Evolutionary conservation across 2,329 filamentous ascomycete genomes (phyloP), one percentile per base, ranked within the genome.

Genomic region (Chrysosphaeria jannelii): DNA sequence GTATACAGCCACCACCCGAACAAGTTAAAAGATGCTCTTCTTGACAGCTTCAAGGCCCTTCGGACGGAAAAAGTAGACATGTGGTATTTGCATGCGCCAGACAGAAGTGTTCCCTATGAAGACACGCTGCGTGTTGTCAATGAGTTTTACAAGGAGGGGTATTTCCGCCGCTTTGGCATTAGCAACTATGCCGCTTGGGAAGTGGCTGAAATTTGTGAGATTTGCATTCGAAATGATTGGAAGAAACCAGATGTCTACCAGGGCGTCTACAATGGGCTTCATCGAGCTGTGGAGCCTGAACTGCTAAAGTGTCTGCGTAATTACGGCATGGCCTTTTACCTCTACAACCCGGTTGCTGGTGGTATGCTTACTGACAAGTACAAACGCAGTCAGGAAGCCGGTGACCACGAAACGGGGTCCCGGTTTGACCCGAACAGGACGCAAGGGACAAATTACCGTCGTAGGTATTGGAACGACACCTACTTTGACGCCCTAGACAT

Each of bases 1-100:
- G n/a, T n/a, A n/a, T 25, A 29, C 17, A 30, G 29, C 8, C 26
- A 32, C 28, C 18, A 28, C 12, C 34, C 35, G 8, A 14, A 30
- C 26, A 8, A 34, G 31, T 17, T 32, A 19, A 6, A 27, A 22
- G 9, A 25, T 28, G 22, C 30, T 3, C 29, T 33, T 30, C 23
- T 31, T 8, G 27, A 34, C 17, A 35, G 28, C 23, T 31, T 38
- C 4, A 12, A 14, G 2, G 28, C 30, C 19, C 25, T 35, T 25
- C 11, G 34, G 5, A 34, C 40, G 0, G 36, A 37, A 2, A 36
- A 29, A 28, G 27, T 35, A 8, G 32, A 37, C 24, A 23, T 36
- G 6, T 32, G 30, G 23, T 37, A 34, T 18, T 58, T 71, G 23
- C 48, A 72, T 24, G 54, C 51, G 4, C 47, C 46, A 58, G 34